Evolutionary conservation across 257 asterid species (phyloP).

Genomic region (Penstemon davidsonii): DNA sequence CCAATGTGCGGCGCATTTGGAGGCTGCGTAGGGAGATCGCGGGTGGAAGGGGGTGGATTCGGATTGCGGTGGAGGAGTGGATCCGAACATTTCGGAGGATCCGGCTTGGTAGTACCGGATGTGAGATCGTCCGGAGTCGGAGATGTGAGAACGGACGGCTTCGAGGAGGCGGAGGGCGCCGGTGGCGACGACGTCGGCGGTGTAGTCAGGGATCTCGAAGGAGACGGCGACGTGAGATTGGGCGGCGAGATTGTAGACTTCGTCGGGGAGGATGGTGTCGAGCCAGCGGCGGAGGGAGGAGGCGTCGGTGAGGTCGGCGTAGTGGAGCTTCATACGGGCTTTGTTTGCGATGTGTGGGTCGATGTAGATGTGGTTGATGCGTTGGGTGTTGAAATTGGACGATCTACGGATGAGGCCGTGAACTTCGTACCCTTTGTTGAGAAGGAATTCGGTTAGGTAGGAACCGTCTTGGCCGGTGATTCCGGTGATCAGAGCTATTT

Average conservation of each 20-base stretch:
- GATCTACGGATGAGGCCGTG: constrained; percentile 97
- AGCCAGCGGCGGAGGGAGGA: constrained; percentile 99
- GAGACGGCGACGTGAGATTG: constrained; percentile 99
- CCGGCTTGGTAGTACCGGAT: constrained; percentile 92
- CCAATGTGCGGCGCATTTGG: constrained; percentile 99
- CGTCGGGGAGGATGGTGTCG: constrained; percentile 83
- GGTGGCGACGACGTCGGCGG: constrained; percentile 97
- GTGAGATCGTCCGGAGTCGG: constrained; percentile 75
- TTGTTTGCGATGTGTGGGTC: constrained; percentile 91
- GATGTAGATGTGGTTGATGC: constrained; percentile 93
- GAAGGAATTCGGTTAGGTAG: constrained; percentile 85
- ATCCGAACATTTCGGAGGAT: constrained; percentile 97
- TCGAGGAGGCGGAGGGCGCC: constrained; percentile 96
- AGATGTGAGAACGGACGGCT: constrained; percentile 86
- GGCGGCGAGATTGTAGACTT: constrained; percentile 97
- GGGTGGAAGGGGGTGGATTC: constrained; percentile 88
- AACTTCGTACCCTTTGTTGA: constrained; percentile 76
- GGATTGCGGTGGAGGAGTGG: constrained; percentile 93
- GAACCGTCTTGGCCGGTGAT: constrained; percentile 99
- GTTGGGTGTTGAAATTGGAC: constrained; percentile 95
- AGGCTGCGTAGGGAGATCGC: constrained; percentile 92
- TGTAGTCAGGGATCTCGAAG: constrained; percentile 97
- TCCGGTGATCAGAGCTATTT: constrained; percentile 93
- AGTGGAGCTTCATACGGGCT: constrained; percentile 95
- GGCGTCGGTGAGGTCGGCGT: constrained; percentile 95